Percentiles rank a stretch among this genome's conserved stretches.
These are phyloP conservation scores for Umbilicaria muhlenbergii DNA, from an alignment of 495 filamentous ascomycete genomes.

Conservation along the genomic window DNA sequence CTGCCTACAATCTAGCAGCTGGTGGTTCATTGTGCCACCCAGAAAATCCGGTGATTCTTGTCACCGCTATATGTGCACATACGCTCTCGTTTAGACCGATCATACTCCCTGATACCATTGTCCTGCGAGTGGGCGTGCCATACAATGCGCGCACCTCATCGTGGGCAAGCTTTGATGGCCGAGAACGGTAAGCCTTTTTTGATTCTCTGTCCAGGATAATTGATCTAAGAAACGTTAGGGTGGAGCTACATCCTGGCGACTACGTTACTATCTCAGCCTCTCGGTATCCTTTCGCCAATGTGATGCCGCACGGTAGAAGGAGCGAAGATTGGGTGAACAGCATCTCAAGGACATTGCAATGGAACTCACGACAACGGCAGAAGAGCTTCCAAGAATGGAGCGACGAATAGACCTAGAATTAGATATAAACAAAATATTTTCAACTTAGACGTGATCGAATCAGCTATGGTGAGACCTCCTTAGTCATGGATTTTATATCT, in stretches of 20 bases:
- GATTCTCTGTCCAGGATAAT: neutral
- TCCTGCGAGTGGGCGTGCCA: conserved; percentile 79
- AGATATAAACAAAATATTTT: too few relatives aligned
- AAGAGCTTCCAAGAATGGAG: conserved; percentile 35
- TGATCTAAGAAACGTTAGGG: conserved; percentile 20
- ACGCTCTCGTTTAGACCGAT: conserved; percentile 92
- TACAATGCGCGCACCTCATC: conserved; percentile 77
- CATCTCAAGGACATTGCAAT: conserved; percentile 78
- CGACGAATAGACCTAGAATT: too few relatives aligned
- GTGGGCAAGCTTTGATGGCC: conserved; percentile 96
- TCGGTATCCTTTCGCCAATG: conserved; percentile 82
- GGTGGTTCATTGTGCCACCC: conserved; percentile 92
- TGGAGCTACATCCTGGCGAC: conserved; percentile 79
- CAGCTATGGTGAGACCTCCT: too few relatives aligned
- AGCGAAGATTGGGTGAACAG: conserved; percentile 90
- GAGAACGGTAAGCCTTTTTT: conserved; percentile 42
- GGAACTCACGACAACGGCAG: conserved; percentile 74
- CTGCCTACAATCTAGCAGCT: conserved; percentile 93
- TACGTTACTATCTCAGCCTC: conserved; percentile 92
- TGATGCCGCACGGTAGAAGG: conserved; percentile 56
- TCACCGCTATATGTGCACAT: conserved; percentile 92
- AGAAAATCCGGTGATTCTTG: conserved; percentile 90
- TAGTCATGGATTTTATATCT: too few relatives aligned
- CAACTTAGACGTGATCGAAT: too few relatives aligned
- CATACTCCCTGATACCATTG: conserved; percentile 87